Base-by-base conservation (phyloP, 495 filamentous ascomycete species). In the Bryoglossum gracile region DNA sequence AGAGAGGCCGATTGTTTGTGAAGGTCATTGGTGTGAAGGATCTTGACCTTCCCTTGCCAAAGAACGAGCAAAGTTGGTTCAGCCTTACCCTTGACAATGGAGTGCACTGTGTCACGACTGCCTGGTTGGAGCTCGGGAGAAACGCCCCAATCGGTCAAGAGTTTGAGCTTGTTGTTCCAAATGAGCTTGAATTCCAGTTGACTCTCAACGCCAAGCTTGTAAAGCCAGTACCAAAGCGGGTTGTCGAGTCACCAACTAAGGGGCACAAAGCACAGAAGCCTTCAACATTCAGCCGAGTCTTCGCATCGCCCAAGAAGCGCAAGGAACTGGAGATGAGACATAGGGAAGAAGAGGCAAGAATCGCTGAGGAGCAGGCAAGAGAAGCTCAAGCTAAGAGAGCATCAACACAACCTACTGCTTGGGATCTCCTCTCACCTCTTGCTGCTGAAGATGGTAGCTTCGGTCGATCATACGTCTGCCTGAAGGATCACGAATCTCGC, bases 21-120 rank as follows among this genome's bases (percentile, higher is more conserved):
- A 98, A 98, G 68, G 92, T 98, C 23, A 82, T 97, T 56, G 89
- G 92, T 14, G 86, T 96, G 17, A 97, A 97, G 61, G 89, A 96
- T 54, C 72, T 97, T 17, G 89, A 94, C 57, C 70, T 98, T 28
- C 92, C 94, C 9, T 64, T 98, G 17, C 92, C 92, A 6, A 85
- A 80, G 68, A 89, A 23, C 18, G 89, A 97, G 67, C 83, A 85
- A 46, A 86, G 87, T 4, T 88, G 87, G 69, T 98, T 98, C 68
- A 84, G 89, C 41, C 74, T 98, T 8, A 98, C 92, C 1, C 76
- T 98, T 19, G 92, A 98, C 67, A 98, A 98, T 57, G 92, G 92
- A 21, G 77, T 98, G 2, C 92, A 98, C 65, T 98, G 92, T 59
- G 92, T 98, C 8, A 97, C 92, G 1, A 98, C 92, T 4, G 80